A percentile compares a stretch with the other conserved stretches of the same genome.
Evolutionary conservation across 768 basidiomycete genomes (phyloP).

Genomic region (Boletus sp.): DNA sequence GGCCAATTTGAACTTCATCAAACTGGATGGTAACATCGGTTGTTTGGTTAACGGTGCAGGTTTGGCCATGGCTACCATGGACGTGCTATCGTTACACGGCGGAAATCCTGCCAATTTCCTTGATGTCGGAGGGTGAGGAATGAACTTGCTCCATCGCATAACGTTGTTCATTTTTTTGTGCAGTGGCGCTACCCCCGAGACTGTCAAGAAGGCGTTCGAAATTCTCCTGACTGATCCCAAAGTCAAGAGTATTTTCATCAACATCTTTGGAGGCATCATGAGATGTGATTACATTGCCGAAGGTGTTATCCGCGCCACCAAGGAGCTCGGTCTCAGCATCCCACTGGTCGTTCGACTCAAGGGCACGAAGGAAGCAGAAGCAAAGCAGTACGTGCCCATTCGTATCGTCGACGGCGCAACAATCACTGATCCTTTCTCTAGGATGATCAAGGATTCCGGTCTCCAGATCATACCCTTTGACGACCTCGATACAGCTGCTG

Average conservation of each 20-base stretch:
- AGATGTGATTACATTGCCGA: conserved; percentile 98
- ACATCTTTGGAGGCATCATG: conserved; percentile 98
- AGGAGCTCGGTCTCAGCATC: conserved; percentile 79
- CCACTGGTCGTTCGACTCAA: conserved; percentile 94
- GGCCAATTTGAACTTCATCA: conserved; percentile 96
- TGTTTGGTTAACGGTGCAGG: conserved; percentile 99
- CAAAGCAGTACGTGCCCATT: conserved; percentile 71
- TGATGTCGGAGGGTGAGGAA: conserved; percentile 85
- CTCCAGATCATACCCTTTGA: conserved; percentile 93
- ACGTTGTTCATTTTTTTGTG: not conserved
- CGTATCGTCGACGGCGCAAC: not conserved
- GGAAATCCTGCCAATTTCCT: conserved; percentile 98
- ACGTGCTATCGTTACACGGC: conserved; percentile 93
- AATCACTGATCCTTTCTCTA: conserved; percentile 31
- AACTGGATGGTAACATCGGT: conserved; percentile 95
- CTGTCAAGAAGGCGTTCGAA: conserved; percentile 99
- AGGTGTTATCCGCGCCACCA: conserved; percentile 97
- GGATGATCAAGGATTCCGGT: conserved; percentile 91
- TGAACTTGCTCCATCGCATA: conserved; percentile 12
- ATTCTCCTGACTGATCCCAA: conserved; percentile 86
- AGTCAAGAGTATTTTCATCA: conserved; percentile 98
- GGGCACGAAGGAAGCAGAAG: conserved; percentile 95
- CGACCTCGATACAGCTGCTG: conserved; percentile 87
- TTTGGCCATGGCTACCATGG: conserved; percentile 99
- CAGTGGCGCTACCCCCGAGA: conserved; percentile 97